Base-by-base conservation (phyloP, 1,139 yeast genomes). In the Debaryomyces subglobosus region DNA sequence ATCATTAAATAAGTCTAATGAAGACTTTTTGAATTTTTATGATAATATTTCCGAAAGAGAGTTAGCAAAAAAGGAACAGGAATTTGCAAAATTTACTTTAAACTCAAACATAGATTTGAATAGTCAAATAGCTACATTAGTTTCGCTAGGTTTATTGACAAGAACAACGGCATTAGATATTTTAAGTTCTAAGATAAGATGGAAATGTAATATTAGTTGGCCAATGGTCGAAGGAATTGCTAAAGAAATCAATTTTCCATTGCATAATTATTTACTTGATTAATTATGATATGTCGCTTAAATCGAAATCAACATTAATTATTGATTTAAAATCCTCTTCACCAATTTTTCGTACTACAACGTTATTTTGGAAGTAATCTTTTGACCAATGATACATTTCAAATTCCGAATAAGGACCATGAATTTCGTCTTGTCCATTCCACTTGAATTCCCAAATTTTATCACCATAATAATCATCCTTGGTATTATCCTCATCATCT, bases 181-280 rank as follows among this genome's bases (percentile, higher is more conserved):
- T 16, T 68, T 86, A 38, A 86, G 81, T 49, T 78, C 88, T 5
- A 77, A 81, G 54, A 78, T 86, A 1, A 70, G 84, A 50, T 85
- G 91, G 90, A 81, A 76, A 56, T 77, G 85, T 53, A 84, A 82
- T 56, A 77, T 83, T 13, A 69, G 76, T 37, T 84, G 84, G 82
- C 68, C 72, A 5, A 72, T 78, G 25, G 77, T 82, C 5, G 74
- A 75, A 49, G 64, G 68, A 16, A 62, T 85, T 10, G 82, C 90
- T 0, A 63, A 68, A 25, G 84, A 81, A 36, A 63, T 85, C 18
- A 67, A 72, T n/a, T 77, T 86, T 51, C 85, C 82, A 0, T 64
- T 86, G 3, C 73, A 71, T 21, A 79, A 77, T 44, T 86, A 81
- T 55, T 52, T 85, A 33, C 61, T 58, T 18, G 71, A 68, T 21